phyloP scores from a whole-genome alignment of 2,329 filamentous ascomycete species.

The Beauveria varroae region DNA sequence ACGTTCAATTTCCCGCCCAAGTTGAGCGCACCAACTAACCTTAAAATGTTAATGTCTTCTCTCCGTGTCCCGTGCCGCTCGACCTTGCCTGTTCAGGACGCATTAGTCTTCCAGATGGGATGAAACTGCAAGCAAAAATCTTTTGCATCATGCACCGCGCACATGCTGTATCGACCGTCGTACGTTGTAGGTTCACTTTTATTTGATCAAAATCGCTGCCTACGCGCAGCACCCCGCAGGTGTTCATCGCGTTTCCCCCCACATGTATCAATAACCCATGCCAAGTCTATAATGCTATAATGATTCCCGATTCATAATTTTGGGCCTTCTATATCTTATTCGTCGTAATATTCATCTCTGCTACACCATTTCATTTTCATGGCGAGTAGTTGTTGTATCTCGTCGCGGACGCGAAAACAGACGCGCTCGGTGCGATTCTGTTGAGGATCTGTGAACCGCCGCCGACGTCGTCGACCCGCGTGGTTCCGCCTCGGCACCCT shows the following conservation, averaged over 20 bases:
- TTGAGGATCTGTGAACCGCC: constrained; percentile 2
- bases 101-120: neutral
- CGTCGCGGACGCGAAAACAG: constrained; percentile 3
- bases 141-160: neutral
- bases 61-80: neutral
- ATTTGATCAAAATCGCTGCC: neutral
- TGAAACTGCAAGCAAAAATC: neutral
- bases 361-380: constrained; percentile 9
- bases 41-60: neutral
- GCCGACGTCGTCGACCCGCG: constrained; percentile 9
- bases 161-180: neutral
- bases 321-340: neutral
- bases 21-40: too few relatives aligned
- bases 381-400: constrained; percentile 1
- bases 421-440: constrained; percentile 9
- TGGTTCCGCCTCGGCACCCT: constrained; percentile 6
- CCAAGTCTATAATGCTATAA: neutral
- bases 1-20: too few relatives aligned
- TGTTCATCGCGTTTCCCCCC: neutral
- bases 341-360: neutral
- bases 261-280: neutral
- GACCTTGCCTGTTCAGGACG: neutral
- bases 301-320: neutral
- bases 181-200: neutral
- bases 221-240: neutral